These are phyloP conservation scores for Penicillium janthinellum DNA, from an alignment of 2,329 filamentous ascomycete species.

Conservation along the genomic window DNA sequence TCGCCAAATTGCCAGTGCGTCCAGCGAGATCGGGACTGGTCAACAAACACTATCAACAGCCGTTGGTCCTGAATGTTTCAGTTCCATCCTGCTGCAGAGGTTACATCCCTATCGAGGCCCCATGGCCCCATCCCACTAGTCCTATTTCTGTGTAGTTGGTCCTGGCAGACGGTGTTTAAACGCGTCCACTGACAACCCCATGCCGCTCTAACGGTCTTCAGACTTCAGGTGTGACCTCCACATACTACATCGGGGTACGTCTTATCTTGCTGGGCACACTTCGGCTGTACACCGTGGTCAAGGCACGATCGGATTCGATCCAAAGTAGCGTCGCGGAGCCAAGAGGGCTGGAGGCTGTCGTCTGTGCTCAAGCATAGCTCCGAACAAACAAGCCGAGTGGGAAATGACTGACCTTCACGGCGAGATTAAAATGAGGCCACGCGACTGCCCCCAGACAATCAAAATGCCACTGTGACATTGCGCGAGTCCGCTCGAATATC, in stretches of 20 bases:
- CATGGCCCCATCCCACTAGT: conserved; percentile 2
- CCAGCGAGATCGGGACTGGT: background rate
- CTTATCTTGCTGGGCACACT: background rate
- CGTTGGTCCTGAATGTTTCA: conserved; percentile 14
- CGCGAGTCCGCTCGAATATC: background rate
- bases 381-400: background rate
- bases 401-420: background rate
- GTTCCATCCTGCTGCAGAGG: conserved; percentile 6
- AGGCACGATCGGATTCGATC: background rate
- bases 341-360: background rate
- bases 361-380: background rate
- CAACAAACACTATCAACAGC: conserved; percentile 2
- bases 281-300: background rate
- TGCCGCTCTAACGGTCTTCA: background rate
- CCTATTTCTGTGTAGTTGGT: background rate
- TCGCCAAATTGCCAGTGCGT: too few relatives aligned
- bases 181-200: background rate
- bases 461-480: conserved; percentile 13
- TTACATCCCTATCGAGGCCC: conserved; percentile 11
- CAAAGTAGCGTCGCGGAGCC: background rate
- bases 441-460: background rate
- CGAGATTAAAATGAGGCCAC: background rate
- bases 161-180: background rate
- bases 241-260: conserved; percentile 17
- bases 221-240: conserved; percentile 16